These are phyloP conservation scores for Clonostachys rosea DNA, from an alignment of 2,329 filamentous ascomycete species.

Conservation along the genomic window DNA sequence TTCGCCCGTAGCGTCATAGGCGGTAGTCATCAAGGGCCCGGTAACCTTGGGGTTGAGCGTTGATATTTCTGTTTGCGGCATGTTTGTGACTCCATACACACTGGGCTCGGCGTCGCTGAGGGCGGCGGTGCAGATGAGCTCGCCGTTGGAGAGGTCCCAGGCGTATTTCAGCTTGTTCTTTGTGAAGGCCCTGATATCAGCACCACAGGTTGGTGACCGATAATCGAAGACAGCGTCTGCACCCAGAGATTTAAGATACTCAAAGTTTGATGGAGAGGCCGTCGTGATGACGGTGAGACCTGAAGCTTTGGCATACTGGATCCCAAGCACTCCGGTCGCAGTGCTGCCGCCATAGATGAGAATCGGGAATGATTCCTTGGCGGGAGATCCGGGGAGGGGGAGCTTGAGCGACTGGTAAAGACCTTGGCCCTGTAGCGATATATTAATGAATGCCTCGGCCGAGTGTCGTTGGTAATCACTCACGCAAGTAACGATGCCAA, in stretches of 20 bases:
- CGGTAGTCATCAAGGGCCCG: too few species aligned
- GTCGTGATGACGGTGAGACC: slow-evolving; percentile 32
- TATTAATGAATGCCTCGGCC: neutral
- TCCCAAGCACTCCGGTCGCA: slow-evolving; percentile 48
- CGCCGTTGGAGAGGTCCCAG: slow-evolving; percentile 7
- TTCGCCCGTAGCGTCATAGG: too few species aligned
- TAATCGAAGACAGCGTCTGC: slow-evolving; percentile 44
- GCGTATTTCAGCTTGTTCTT: slow-evolving; percentile 10
- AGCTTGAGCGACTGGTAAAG: slow-evolving; percentile 40
- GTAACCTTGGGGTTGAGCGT: too few species aligned
- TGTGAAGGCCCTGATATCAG: slow-evolving; percentile 15
- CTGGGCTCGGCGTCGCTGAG: slow-evolving; percentile 12
- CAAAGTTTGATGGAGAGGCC: slow-evolving; percentile 28
- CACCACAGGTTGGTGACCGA: slow-evolving; percentile 12
- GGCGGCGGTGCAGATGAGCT: slow-evolving; percentile 4
- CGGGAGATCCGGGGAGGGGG: slow-evolving; percentile 34
- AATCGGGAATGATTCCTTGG: slow-evolving; percentile 27
- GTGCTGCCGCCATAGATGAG: slow-evolving; percentile 45
- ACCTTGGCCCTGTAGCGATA: slow-evolving; percentile 24
- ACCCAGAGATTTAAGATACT: slow-evolving; percentile 30
- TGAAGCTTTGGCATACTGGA: slow-evolving; percentile 36
- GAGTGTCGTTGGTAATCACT: neutral
- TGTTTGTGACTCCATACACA: slow-evolving; percentile 23
- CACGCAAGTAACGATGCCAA: slow-evolving; percentile 33
- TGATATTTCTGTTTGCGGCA: neutral